Percentiles rank a stretch among this genome's conserved stretches.
phyloP scores from a whole-genome alignment of 768 basidiomycete genomes.

The Paxillus involutus region DNA sequence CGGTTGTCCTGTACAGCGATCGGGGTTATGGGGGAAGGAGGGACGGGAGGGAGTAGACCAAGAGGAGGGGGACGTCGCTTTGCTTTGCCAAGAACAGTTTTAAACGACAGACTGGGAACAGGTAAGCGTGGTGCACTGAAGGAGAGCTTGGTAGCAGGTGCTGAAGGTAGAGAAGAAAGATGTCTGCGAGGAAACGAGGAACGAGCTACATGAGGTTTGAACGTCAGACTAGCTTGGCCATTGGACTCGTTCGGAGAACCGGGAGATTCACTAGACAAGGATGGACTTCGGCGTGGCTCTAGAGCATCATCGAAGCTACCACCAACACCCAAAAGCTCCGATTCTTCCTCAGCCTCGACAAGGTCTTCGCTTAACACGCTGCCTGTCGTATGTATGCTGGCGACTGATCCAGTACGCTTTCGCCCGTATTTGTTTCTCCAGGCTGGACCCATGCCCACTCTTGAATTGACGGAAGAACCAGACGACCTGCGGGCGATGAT shows the following conservation, averaged over 20 bases:
- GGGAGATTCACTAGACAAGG: slow-evolving; percentile 34
- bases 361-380: slow-evolving; percentile 79
- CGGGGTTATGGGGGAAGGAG: slow-evolving; percentile 64
- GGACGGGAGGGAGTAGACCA: slow-evolving; percentile 65
- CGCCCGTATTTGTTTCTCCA: slow-evolving; percentile 69
- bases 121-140: slow-evolving; percentile 44
- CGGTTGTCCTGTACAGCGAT: slow-evolving; percentile 39
- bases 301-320: slow-evolving; percentile 54
- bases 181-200: slow-evolving; percentile 5
- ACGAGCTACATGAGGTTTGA: slow-evolving; percentile 17
- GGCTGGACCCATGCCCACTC: slow-evolving; percentile 64
- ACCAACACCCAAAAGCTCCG: slow-evolving; percentile 66
- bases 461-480: slow-evolving; percentile 60
- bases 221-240: slow-evolving; percentile 19
- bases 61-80: slow-evolving; percentile 66
- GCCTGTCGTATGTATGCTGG: slow-evolving; percentile 65
- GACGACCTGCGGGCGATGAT: slow-evolving; percentile 74
- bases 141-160: slow-evolving; percentile 57
- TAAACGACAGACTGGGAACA: slow-evolving; percentile 55
- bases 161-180: slow-evolving; percentile 44
- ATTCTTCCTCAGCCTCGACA: slow-evolving; percentile 80
- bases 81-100: slow-evolving; percentile 44
- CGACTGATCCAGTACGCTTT: slow-evolving; percentile 72
- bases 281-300: slow-evolving; percentile 34
- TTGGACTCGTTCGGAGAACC: slow-evolving; percentile 34